Base-by-base conservation (phyloP, 805 yeast species). In the Starmerella geochares region DNA sequence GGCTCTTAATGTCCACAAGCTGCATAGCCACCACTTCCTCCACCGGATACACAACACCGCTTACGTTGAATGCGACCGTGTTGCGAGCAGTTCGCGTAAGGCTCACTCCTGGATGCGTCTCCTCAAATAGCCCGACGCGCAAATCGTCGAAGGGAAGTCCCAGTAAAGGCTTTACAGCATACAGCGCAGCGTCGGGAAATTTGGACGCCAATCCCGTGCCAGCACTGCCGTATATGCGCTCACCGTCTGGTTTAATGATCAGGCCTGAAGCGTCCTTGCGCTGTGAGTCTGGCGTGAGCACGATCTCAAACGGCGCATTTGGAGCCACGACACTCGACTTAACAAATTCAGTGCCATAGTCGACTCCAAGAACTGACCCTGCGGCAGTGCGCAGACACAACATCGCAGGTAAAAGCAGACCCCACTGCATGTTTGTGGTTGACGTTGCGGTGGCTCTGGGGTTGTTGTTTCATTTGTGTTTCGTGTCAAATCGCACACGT, bases 251-350 rank as follows among this genome's bases (percentile, higher is more conserved):
- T 27, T 68, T 58, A 53, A 88, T 71, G 0, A 84, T 80, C 11
- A 92, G 58, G 0, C 94, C 96, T 3, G 88, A 75, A 4, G 80
- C 71, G 60, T 90, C 97, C 64, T 92, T 92, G 51, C 98, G 74
- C 66, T 87, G 86, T 2, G 95, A 82, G 60, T 92, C 97, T 23
- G 86, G 81, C 3, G 96, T 86, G 54, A 92, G 70, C 13, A 92
- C 81, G 36, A 92, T 75, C 61, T 92, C 97, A 62, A 88, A 80
- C 14, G 87, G 83, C 19, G 86, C 79, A 11, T 87, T 86, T 0
- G 96, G 96, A 0, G 96, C 95, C 36, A 92, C 83, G 41, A 92
- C 71, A 45, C 81, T 85, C 2, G 95, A 86, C 64, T 92, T 92
- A 21, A 87, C 77, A 70, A 72, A 83, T 60, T 87, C 90, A 49